Evolutionary conservation across 2,329 filamentous ascomycete genomes (phyloP).

Genomic region (Arthrobotrys iridis): DNA sequence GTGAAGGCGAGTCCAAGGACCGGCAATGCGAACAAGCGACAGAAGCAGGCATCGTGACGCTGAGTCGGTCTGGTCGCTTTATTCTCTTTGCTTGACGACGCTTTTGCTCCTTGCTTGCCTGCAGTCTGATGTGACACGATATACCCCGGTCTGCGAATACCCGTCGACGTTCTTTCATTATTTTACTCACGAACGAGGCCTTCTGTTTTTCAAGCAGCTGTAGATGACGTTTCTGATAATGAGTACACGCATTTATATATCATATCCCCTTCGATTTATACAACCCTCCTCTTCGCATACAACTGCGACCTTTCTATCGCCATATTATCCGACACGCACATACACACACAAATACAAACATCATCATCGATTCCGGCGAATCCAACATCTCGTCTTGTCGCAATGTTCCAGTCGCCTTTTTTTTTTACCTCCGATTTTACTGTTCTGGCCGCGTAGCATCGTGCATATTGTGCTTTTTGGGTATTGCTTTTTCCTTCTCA

Average conservation of each 20-base stretch:
- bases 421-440: conserved; percentile 15
- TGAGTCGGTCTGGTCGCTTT: conserved; percentile 10
- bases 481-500: conserved; percentile 25
- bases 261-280: conserved; percentile 37
- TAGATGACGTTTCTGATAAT: conserved; percentile 55
- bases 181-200: conserved; percentile 44
- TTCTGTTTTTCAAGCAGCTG: conserved; percentile 45
- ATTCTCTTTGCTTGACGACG: conserved; percentile 43
- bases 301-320: background rate
- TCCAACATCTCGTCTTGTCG: conserved; percentile 33
- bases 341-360: no score
- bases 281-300: conserved; percentile 48
- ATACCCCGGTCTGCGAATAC: conserved; percentile 55
- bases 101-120: conserved; percentile 36
- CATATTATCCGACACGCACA: background rate
- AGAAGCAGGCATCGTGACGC: conserved; percentile 59
- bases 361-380: conserved; percentile 39
- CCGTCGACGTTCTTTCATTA: conserved; percentile 31
- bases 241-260: conserved; percentile 53
- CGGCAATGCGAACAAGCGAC: conserved; percentile 59
- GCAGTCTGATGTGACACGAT: conserved; percentile 55
- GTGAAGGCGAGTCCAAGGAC: conserved; percentile 63
- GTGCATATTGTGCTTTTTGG: conserved; percentile 43
- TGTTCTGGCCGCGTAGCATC: conserved; percentile 42
- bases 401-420: conserved; percentile 11